Evolutionary conservation across 148 eudicot species (phyloP), one percentile per base, ranked within the genome.

Genomic region (Silene conica): DNA sequence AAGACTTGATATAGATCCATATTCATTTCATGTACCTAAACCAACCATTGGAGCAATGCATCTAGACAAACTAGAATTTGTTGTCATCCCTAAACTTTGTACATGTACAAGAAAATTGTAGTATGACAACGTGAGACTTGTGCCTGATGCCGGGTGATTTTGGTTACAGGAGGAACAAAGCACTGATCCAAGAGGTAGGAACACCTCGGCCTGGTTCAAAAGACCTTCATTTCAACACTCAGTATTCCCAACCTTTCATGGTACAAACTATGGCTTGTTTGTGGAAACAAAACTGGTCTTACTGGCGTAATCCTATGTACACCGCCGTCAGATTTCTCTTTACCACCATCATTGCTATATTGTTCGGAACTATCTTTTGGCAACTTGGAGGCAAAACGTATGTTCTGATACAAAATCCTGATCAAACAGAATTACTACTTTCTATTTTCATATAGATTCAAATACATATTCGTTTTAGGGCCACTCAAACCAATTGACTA

Each of bases 281-380:
- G 18, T 90, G 96, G 96, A 92, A 92, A 74, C 96, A 87, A 62
- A 66, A 77, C 28, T 80, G 76, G 83, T 92, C 98, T 2, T 92
- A 92, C 71, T 93, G 96, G 96, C 83, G 92, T 4, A 93, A 93
- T 70, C 87, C 98, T n/a, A 68, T 80, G n/a, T 93, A 92, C 72
- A 85, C 85, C 26, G 93, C 91, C 19, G 93, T 88, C 20, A 81
- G 96, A 75, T 82, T 87, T 26, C 14, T 83, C 38, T 87, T 86
- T 80, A 86, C 96, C 18, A 66, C 76, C 2, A 21, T 76, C 52
- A 82, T 85, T 14, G 89, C 86, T 15, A 16, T 90, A 7, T 46
- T 85, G 70, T 82, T 93, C 9, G 98, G 98, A 21, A 79, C 86
- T 18, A 87, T 93, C 82, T 93, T 90, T 67, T 93, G 96, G 98